phyloP scores from a whole-genome alignment of 2,329 filamentous ascomycete species.

The Arthrobotrys pseudoclavata region DNA sequence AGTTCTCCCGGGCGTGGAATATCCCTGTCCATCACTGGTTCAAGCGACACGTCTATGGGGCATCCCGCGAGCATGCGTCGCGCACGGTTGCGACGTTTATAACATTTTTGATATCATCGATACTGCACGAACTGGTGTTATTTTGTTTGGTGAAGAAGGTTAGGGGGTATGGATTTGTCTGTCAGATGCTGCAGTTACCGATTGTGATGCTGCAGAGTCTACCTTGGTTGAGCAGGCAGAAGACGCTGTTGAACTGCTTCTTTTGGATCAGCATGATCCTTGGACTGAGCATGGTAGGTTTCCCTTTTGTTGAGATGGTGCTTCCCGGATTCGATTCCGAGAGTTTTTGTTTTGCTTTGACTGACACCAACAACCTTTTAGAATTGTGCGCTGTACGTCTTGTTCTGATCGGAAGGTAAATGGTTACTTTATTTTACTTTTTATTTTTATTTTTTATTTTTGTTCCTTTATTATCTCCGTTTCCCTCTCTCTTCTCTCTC shows the following conservation, averaged over 20 bases:
- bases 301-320: not conserved
- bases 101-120: conserved; percentile 89
- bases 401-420: conserved; percentile 43
- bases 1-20: conserved; percentile 97
- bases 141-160: conserved; percentile 98
- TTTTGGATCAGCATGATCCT: conserved; percentile 95
- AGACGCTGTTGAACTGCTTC: conserved; percentile 86
- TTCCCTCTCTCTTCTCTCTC: conserved; percentile 1
- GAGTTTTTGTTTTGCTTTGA: not conserved
- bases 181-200: conserved; percentile 96
- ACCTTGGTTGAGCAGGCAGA: conserved; percentile 78
- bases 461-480: not conserved
- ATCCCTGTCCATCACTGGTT: conserved; percentile 97
- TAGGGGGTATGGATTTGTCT: conserved; percentile 90
- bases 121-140: conserved; percentile 96
- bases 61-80: conserved; percentile 81
- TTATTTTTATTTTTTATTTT: not conserved
- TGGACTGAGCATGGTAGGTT: conserved; percentile 81
- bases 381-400: conserved; percentile 47
- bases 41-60: conserved; percentile 91
- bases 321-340: conserved; percentile 8
- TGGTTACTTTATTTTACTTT: not conserved
- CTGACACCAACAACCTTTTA: not conserved
- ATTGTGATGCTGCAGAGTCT: conserved; percentile 93
- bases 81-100: conserved; percentile 83